Evolutionary conservation across 805 yeast genomes (phyloP).

Genomic region (Lipomyces mesembrius): DNA sequence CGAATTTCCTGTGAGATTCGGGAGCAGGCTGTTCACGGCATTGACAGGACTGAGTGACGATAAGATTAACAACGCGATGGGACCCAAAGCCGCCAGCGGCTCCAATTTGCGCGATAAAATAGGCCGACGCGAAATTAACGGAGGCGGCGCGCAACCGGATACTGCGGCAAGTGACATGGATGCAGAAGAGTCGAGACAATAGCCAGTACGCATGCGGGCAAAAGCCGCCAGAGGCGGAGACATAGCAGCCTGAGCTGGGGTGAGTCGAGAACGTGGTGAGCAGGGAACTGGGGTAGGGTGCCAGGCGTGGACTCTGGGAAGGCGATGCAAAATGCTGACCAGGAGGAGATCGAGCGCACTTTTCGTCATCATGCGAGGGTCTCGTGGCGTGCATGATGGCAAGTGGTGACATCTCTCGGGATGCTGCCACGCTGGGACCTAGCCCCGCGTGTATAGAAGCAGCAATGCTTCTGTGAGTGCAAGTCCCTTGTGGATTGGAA

Average conservation of each 20-base stretch:
- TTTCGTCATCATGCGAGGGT: not conserved
- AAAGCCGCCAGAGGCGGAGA: not conserved
- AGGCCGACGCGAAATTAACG: not conserved
- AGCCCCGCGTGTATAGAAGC: no score
- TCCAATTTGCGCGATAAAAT: not conserved
- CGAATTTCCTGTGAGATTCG: not conserved
- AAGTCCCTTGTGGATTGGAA: no score
- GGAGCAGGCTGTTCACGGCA: constrained; percentile 3
- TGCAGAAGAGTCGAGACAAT: not conserved
- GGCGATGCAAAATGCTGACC: not conserved
- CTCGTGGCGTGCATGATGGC: not conserved
- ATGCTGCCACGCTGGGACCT: no score
- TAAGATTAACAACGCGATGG: not conserved
- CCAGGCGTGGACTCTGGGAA: not conserved
- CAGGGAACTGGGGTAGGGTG: not conserved
- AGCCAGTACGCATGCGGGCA: not conserved
- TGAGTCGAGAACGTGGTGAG: not conserved
- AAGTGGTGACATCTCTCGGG: no score
- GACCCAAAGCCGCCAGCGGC: not conserved
- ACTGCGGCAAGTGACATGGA: not conserved
- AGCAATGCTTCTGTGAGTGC: no score
- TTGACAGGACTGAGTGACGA: not conserved
- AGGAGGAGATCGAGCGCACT: not conserved
- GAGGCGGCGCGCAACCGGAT: not conserved
- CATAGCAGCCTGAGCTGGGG: not conserved